Percentiles rank a stretch among this genome's conserved stretches.
Conservation (phyloP, 257 asterid genomes). For the Nicotiana paniculata region DNA sequence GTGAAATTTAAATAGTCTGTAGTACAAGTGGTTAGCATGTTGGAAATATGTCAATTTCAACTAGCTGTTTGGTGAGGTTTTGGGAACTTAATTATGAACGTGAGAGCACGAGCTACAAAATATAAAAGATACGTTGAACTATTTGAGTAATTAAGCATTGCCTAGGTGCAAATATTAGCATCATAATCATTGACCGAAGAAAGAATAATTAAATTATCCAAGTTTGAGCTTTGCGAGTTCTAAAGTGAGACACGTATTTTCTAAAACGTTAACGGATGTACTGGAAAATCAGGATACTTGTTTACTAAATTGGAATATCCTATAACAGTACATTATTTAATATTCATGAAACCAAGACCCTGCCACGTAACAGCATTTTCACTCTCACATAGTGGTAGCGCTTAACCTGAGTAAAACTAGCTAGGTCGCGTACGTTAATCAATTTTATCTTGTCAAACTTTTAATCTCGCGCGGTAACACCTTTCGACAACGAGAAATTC, state of each 20-base stretch:
- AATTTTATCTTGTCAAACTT: not conserved
- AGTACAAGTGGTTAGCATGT: constrained; percentile 37
- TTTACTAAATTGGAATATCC: not conserved
- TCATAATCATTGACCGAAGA: not conserved
- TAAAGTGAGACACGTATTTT: not conserved
- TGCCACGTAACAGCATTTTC: not conserved
- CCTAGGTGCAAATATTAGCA: not conserved
- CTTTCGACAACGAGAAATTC: not conserved
- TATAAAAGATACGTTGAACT: not conserved
- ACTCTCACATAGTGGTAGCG: not conserved
- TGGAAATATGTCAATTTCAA: constrained; percentile 10
- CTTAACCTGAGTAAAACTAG: not conserved
- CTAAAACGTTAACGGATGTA: not conserved
- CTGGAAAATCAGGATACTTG: not conserved
- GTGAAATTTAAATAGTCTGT: constrained; percentile 10
- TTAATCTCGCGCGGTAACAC: not conserved
- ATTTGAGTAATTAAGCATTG: not conserved
- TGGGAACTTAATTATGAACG: constrained; percentile 26
- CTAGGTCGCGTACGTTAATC: not conserved
- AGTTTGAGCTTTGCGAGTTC: not conserved
- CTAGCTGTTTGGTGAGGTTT: constrained; percentile 27
- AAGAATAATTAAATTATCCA: not conserved
- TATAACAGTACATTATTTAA: not conserved
- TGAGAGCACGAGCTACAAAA: constrained; percentile 45
- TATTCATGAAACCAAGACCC: not conserved